Evolutionary conservation across 192 early-diverging fungal genomes (phyloP), one percentile per base, ranked within the genome.

Genomic region (Irineochytrium annulatum): DNA sequence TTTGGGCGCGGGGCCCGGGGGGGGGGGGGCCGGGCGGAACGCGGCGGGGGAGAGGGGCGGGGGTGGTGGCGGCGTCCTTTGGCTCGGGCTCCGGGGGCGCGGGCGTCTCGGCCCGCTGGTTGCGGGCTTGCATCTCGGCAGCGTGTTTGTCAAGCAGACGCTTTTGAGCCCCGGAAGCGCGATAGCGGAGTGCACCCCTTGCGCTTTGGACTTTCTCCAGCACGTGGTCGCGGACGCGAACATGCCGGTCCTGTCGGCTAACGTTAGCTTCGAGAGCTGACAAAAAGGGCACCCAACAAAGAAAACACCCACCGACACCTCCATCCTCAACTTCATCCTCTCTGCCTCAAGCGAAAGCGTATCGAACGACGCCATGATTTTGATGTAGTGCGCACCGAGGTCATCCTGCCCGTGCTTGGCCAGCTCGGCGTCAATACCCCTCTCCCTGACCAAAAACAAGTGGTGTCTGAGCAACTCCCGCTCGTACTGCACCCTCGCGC

Each of bases 271-370:
- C 16, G 22, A 43, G 2, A n/a, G 0, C 20, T 1, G 41, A 43
- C 28, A 27, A 1, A n/a, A 22, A 20, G 28, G 29, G 19, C 27
- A 16, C 19, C 33, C 44, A 5, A 66, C 28, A 30, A 20, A 22
- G 43, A 41, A 3, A 1, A 43, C 17, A 37, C 59, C 59, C 27
- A 64, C 61, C 33, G 31, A 52, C 28, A 72, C 53, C 17, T 60
- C 53, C 24, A 57, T 20, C 43, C 57, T 67, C 0, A 73, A 41
- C 39, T 73, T 59, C 14, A 63, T 24, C 35, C 51, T 43, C 45
- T 73, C 71, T 1, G 71, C 71, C 30, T 73, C 71, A 22, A 46
- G 31, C 26, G 60, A 65, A 32, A 73, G 44, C 16, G 33, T 49
- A 5, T 60, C 53, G 32, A 73, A 73, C 0, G 66, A 62, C 3